Conservation (phyloP, 2,329 filamentous ascomycete genomes). For the Emydomyces testavorans region DNA sequence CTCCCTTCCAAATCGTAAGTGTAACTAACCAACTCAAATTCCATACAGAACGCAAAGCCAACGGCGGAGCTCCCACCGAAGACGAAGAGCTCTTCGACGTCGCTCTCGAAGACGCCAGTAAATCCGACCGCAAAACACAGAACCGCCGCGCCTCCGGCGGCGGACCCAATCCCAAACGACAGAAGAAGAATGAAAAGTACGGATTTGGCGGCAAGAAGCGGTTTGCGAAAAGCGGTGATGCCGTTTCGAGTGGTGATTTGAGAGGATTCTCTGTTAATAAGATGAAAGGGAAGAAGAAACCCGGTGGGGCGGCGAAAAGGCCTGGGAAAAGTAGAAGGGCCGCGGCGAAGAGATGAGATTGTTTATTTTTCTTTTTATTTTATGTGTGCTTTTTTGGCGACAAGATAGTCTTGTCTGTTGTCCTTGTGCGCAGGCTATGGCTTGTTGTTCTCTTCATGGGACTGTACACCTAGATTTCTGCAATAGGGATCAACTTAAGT, state of each 20-base stretch:
- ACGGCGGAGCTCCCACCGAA: slow-evolving; percentile 51
- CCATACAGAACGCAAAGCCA: slow-evolving; percentile 63
- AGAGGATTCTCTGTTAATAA: slow-evolving; percentile 67
- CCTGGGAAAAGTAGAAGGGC: slow-evolving; percentile 43
- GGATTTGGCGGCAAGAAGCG: slow-evolving; percentile 95
- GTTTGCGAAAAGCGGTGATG: slow-evolving; percentile 81
- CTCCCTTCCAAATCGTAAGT: slow-evolving; percentile 19
- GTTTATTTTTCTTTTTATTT: too few relatives aligned
- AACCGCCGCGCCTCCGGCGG: slow-evolving; percentile 26
- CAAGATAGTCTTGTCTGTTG: background rate
- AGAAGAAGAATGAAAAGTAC: slow-evolving; percentile 90
- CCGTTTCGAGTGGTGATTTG: slow-evolving; percentile 67
- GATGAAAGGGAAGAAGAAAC: slow-evolving; percentile 55
- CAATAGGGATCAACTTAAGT: too few relatives aligned
- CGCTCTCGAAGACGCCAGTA: slow-evolving; percentile 60
- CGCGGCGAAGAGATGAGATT: slow-evolving; percentile 24
- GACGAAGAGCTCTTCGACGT: slow-evolving; percentile 89
- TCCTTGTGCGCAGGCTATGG: too few relatives aligned
- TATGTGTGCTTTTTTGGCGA: background rate
- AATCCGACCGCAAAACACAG: slow-evolving; percentile 35
- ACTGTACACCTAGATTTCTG: too few relatives aligned
- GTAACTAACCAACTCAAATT: too few relatives aligned
- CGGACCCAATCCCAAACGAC: slow-evolving; percentile 53
- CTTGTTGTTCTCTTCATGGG: too few relatives aligned
- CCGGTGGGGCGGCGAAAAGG: slow-evolving; percentile 32